Evolutionary conservation across 768 basidiomycete species (phyloP).

Genomic region (Russula earlei): DNA sequence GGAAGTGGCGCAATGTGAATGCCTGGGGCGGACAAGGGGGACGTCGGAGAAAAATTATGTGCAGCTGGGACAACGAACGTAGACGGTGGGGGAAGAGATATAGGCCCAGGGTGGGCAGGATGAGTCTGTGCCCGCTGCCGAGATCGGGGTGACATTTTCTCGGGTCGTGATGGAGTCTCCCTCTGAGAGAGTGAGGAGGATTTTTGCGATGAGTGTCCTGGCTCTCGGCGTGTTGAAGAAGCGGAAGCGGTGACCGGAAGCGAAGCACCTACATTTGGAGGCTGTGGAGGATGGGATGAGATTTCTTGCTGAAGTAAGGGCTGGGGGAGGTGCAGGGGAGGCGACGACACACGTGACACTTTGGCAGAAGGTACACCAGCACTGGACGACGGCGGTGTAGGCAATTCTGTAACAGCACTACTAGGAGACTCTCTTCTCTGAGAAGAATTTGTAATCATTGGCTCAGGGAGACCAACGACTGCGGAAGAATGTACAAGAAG

Average conservation of each 20-base stretch:
- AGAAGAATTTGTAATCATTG: background rate
- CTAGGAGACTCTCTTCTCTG: slow-evolving; percentile 3
- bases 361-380: slow-evolving; percentile 7
- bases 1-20: slow-evolving; percentile 12
- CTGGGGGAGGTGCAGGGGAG: slow-evolving; percentile 4
- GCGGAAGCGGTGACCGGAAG: background rate
- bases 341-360: slow-evolving; percentile 9
- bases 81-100: slow-evolving; percentile 54
- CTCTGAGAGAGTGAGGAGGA: background rate
- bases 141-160: slow-evolving; percentile 17
- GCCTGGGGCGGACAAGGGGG: slow-evolving; percentile 24
- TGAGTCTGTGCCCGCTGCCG: slow-evolving; percentile 24
- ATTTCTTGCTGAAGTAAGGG: background rate
- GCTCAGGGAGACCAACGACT: background rate
- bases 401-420: slow-evolving; percentile 1
- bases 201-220: background rate
- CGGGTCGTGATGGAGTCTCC: background rate
- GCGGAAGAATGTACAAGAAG: slow-evolving; percentile 1
- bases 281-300: slow-evolving; percentile 2
- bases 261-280: background rate
- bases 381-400: slow-evolving; percentile 19
- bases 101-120: slow-evolving; percentile 60
- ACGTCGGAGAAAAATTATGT: slow-evolving; percentile 23
- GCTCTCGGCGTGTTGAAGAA: background rate
- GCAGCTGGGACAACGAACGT: slow-evolving; percentile 34